These are phyloP conservation scores for Flaveria trinervia DNA, from an alignment of 129 eudicot species.

Conservation along the genomic window DNA sequence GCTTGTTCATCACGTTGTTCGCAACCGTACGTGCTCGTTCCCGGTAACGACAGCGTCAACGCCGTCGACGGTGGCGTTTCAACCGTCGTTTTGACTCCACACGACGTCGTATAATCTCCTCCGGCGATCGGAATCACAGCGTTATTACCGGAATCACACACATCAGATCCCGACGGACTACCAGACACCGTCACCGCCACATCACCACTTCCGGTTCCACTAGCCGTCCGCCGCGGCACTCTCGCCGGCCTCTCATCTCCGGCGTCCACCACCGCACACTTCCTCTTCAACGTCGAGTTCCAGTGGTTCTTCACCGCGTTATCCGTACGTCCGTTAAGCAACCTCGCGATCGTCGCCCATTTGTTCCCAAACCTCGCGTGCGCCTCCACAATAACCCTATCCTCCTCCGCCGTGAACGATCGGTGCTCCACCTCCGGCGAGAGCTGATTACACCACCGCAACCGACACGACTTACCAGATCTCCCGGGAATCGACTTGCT, in stretches of 20 bases:
- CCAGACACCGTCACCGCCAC: too few species aligned
- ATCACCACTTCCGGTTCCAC: neutral
- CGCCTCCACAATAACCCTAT: conserved; percentile 39
- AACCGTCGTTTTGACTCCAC: neutral
- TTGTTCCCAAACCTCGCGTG: conserved; percentile 41
- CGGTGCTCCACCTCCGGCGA: conserved; percentile 55
- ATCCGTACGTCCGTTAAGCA: conserved; percentile 45
- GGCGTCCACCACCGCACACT: conserved; percentile 14
- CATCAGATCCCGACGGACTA: conserved; percentile 37
- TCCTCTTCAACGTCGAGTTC: conserved; percentile 49
- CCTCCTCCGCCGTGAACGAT: conserved; percentile 45
- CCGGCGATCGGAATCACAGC: neutral
- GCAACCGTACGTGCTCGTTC: conserved; percentile 10
- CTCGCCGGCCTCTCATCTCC: conserved; percentile 25
- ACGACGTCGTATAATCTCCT: neutral
- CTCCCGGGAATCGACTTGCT: conserved; percentile 44
- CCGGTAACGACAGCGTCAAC: conserved; percentile 29
- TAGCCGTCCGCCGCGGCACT: conserved; percentile 29
- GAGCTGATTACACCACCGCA: conserved; percentile 51
- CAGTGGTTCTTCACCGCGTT: conserved; percentile 52
- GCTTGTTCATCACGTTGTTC: conserved; percentile 14
- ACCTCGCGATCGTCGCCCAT: conserved; percentile 45
- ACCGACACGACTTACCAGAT: conserved; percentile 48
- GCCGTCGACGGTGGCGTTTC: conserved; percentile 28
- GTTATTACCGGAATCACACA: conserved; percentile 24